Evolutionary conservation across 2,329 filamentous ascomycete genomes (phyloP), one percentile per base, ranked within the genome.

Genomic region (Teratosphaeria zuluensis): DNA sequence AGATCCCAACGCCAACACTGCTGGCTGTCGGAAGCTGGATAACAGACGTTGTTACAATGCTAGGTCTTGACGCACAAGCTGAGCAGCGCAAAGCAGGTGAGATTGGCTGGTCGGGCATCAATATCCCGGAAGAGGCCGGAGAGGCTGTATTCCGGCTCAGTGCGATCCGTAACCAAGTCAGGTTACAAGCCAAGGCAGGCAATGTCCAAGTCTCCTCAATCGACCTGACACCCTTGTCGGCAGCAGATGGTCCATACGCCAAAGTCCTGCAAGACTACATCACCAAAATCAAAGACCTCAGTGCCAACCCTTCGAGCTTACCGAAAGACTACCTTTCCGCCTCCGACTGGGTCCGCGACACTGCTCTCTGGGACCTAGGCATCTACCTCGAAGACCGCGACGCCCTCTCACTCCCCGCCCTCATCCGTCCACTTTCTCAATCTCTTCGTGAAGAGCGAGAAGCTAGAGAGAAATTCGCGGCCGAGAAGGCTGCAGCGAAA

Each of bases 371-470:
- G 67, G 85, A 92, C 59, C 77, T 95, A 0, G 89, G 87, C 42
- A 87, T 96, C 59, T 95, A 95, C 69, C 84, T 96, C 0, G 92
- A 96, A 69, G 92, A 96, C 68, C 84, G 90, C 55, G 80, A 84
- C 28, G 76, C 74, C 62, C 77, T 76, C n/a, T 58, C 60, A 19
- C 82, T 81, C 69, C 86, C 84, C 0, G 90, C 90, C 0, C 80
- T 96, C 33, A 86, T 96, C 61, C 81, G 85, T 19, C 84, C 84
- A 1, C 78, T 88, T 4, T 84, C 84, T 3, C 60, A 65, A 9
- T 68, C 66, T 8, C 63, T 72, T 11, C 77, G 78, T 48, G 80
- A 82, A 53, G 77, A 87, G 55, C 76, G 81, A 14, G 69, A 69
- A 0, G 76, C 75, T 2, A 78, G 82, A 3, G 78, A 81, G 55